phyloP scores from a whole-genome alignment of 139 green algal genomes.

The Dunaliella sp. region DNA sequence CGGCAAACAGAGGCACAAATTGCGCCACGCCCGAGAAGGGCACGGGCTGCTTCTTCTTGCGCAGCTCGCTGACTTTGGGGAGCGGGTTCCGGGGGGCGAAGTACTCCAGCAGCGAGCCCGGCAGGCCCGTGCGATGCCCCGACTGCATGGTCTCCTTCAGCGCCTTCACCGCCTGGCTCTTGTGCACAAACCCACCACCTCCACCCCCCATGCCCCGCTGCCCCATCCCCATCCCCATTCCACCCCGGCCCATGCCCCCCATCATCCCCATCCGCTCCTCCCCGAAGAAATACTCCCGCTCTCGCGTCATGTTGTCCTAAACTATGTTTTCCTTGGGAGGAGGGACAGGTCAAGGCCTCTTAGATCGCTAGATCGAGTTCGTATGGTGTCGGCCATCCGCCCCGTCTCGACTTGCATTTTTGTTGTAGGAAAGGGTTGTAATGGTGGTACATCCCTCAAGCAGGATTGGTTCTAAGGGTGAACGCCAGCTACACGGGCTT shows the following conservation, averaged over 20 bases:
- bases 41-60: constrained; percentile 44
- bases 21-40: constrained; percentile 60
- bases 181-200: constrained; percentile 4
- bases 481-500: no score
- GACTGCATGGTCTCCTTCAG: constrained; percentile 55
- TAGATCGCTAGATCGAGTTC: no score
- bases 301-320: not conserved
- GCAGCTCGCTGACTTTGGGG: constrained; percentile 5
- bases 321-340: no score
- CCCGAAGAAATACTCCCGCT: constrained; percentile 12
- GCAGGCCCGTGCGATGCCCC: constrained; percentile 74
- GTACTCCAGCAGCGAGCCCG: constrained; percentile 68
- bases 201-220: not conserved
- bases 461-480: no score
- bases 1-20: constrained; percentile 67
- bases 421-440: no score
- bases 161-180: constrained; percentile 1
- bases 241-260: not conserved
- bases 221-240: not conserved
- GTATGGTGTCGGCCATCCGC: no score
- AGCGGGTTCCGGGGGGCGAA: constrained; percentile 59
- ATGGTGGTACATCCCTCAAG: no score
- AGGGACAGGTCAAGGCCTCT: no score
- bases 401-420: no score
- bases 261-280: not conserved